Conservation (phyloP, 148 eudicot genomes). For the Cornus controversa region DNA sequence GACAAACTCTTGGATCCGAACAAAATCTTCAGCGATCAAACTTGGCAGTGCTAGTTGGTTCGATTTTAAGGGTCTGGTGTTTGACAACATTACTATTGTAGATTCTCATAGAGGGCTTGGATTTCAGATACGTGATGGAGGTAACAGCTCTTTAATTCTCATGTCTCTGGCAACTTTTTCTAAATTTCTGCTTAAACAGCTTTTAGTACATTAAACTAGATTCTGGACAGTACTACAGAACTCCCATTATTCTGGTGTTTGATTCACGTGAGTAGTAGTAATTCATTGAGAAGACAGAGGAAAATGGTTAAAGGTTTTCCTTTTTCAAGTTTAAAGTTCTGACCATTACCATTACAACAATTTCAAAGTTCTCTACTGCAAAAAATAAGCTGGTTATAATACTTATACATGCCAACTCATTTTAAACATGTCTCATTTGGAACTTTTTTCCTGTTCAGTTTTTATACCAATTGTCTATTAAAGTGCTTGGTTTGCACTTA, state of each 20-base stretch:
- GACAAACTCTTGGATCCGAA: conserved; percentile 82
- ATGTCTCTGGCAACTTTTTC: background rate
- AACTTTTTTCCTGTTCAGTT: background rate
- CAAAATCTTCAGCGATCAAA: conserved; percentile 94
- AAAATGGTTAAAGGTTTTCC: background rate
- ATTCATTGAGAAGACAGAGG: background rate
- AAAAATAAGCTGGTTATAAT: background rate
- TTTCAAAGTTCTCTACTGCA: background rate
- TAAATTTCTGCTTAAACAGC: background rate
- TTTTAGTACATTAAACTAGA: background rate
- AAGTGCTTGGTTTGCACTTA: background rate
- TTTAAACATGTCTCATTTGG: background rate
- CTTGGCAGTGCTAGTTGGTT: conserved; percentile 91
- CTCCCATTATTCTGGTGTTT: background rate
- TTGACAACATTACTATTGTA: conserved; percentile 76
- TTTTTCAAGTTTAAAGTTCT: background rate
- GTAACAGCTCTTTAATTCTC: conserved; percentile 29
- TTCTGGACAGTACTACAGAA: background rate
- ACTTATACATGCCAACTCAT: background rate
- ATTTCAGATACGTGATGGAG: conserved; percentile 97
- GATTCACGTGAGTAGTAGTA: background rate
- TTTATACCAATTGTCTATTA: background rate
- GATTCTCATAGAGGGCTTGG: conserved; percentile 97
- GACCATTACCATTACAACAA: too few species aligned
- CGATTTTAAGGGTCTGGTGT: conserved; percentile 62